Conservation (phyloP, 2,329 filamentous ascomycete genomes). For the Zymoseptoria ardabiliae region DNA sequence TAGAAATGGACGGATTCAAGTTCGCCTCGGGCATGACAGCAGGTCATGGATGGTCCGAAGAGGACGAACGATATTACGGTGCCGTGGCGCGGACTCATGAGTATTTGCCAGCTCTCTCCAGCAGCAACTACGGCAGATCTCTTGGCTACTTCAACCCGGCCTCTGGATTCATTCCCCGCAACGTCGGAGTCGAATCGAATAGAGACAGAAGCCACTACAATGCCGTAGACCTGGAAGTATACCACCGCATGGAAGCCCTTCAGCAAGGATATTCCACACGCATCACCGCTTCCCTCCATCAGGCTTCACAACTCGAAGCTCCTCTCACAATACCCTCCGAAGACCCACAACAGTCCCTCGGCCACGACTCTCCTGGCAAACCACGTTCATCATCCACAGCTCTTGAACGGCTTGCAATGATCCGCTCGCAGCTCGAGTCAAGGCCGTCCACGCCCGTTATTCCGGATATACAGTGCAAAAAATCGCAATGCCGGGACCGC, state of each 20-base stretch:
- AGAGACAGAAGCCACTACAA: too few species aligned
- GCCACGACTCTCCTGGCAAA: background rate
- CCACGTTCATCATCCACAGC: background rate
- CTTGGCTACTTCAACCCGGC: background rate
- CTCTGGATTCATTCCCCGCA: too few species aligned
- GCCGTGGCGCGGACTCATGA: background rate
- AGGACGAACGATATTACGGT: too few species aligned
- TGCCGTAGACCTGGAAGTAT: background rate
- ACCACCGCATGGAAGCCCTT: background rate
- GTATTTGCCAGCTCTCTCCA: background rate
- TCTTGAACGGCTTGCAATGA: background rate
- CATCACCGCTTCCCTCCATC: background rate
- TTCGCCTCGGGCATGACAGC: background rate
- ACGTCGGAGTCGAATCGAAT: too few species aligned
- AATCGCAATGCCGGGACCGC: background rate
- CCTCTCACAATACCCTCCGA: background rate
- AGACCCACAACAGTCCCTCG: background rate
- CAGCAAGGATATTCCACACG: background rate
- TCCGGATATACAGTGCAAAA: background rate
- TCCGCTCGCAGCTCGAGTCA: background rate
- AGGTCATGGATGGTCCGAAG: background rate
- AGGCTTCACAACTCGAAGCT: background rate
- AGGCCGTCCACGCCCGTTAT: background rate
- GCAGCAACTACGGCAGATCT: background rate
- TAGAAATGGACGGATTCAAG: background rate